Evolutionary conservation across 805 yeast genomes (phyloP), one percentile per base, ranked within the genome.

Genomic region (Saturnispora zaruensis): DNA sequence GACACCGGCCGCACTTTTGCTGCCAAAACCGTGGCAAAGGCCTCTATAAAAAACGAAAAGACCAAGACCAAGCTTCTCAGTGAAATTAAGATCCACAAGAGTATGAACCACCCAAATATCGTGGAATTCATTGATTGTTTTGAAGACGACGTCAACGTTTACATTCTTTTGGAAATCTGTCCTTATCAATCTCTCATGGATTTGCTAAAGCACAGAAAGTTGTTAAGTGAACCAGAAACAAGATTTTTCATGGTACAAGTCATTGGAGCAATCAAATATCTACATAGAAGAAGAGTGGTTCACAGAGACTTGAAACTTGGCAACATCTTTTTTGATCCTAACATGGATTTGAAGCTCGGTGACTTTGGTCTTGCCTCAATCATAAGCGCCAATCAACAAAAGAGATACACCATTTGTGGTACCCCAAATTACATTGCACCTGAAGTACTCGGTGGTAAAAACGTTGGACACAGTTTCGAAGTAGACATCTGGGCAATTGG

Each of bases 341-440:
- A 87, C 44, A 93, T 91, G 96, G 87, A 89, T 66, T 76, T 91
- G 62, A 93, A 93, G 66, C 85, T 93, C 54, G 99, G 99, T 55
- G 99, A 93, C 67, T 93, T 93, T 70, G 99, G 99, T 30, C 76
- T 93, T 53, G 99, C 99, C n/a, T 89, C 97, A 1, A 84, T 87
- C n/a, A 75, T 93, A 54, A 85, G 84, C 41, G 50, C 63, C 6
- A 72, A 76, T 28, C 76, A 76, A 51, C 87, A 87, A 46, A 81
- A 91, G 56, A 88, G 91, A 62, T 86, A 83, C 64, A 91, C 99
- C 41, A 87, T 93, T 50, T 93, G 99, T 68, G 99, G 99, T 49
- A 93, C 99, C 23, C 99, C 99, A 53, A 93, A 93, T 69, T 93
- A 93, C 66, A 93, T 93, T 63, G 97, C 99, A 1, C 99, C 99